These are phyloP conservation scores for Lablab purpureus DNA, from an alignment of 306 rosid genomes.

Conservation along the genomic window DNA sequence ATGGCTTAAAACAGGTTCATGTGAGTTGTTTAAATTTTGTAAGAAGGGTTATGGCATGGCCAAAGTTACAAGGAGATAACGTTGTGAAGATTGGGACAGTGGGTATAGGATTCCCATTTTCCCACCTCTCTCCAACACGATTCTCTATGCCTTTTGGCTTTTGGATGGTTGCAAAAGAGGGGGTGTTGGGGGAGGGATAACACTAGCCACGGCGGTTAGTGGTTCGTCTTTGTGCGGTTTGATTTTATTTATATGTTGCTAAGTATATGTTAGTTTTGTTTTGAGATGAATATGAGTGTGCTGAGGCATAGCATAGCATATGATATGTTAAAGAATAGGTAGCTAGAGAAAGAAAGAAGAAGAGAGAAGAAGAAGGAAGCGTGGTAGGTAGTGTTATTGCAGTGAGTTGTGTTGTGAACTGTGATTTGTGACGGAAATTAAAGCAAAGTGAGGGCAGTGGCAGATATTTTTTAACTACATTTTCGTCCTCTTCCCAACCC, in stretches of 20 bases:
- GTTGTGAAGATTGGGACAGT: slow-evolving; percentile 84
- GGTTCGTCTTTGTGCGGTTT: slow-evolving; percentile 59
- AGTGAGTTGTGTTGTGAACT: too few species aligned
- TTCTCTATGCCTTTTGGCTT: slow-evolving; percentile 68
- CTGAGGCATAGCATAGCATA: background rate
- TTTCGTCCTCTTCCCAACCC: slow-evolving; percentile 1
- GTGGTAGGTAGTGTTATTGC: slow-evolving; percentile 33
- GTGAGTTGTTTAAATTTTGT: background rate
- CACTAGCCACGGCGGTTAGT: slow-evolving; percentile 61
- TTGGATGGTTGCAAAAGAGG: slow-evolving; percentile 67
- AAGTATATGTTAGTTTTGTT: background rate
- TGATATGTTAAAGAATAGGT: slow-evolving; percentile 4
- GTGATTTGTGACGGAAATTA: slow-evolving; percentile 22
- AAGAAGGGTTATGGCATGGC: slow-evolving; percentile 18
- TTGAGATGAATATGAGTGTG: background rate
- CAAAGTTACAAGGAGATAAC: slow-evolving; percentile 76
- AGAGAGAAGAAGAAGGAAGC: background rate
- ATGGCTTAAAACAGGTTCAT: slow-evolving; percentile 34
- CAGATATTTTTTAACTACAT: background rate
- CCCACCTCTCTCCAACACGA: slow-evolving; percentile 55
- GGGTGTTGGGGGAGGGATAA: slow-evolving; percentile 30
- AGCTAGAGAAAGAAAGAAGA: background rate
- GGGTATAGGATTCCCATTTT: slow-evolving; percentile 62
- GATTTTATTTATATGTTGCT: slow-evolving; percentile 49
- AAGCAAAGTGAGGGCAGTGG: background rate